Conservation (phyloP, 2,329 filamentous ascomycete genomes). For the Podosphaera leucotricha region DNA sequence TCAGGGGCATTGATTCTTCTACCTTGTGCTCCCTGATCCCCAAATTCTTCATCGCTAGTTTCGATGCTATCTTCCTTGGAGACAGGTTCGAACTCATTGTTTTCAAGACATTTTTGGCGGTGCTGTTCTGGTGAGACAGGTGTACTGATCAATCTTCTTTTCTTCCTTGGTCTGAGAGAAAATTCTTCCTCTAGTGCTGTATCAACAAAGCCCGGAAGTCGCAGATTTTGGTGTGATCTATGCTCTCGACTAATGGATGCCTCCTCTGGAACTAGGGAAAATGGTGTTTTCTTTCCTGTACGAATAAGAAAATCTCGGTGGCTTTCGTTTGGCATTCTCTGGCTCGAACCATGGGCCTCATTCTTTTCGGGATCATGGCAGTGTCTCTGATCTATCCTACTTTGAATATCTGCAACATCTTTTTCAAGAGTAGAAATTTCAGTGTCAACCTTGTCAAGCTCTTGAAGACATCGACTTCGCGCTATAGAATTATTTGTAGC, state of each 20-base stretch:
- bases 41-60: too few relatives aligned
- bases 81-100: slow-evolving; percentile 15
- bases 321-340: slow-evolving; percentile 53
- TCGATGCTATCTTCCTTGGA: slow-evolving; percentile 9
- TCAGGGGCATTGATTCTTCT: slow-evolving; percentile 15
- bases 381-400: slow-evolving; percentile 56
- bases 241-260: slow-evolving; percentile 25
- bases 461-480: slow-evolving; percentile 21
- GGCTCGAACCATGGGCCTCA: slow-evolving; percentile 24
- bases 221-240: slow-evolving; percentile 47
- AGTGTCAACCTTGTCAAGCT: slow-evolving; percentile 10
- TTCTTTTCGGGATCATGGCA: slow-evolving; percentile 24
- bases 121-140: slow-evolving; percentile 6
- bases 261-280: slow-evolving; percentile 43
- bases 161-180: slow-evolving; percentile 34
- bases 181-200: slow-evolving; percentile 27
- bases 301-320: slow-evolving; percentile 77
- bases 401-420: slow-evolving; percentile 60
- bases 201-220: slow-evolving; percentile 48
- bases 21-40: too few relatives aligned
- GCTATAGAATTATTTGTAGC: slow-evolving; percentile 26
- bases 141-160: slow-evolving; percentile 20
- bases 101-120: slow-evolving; percentile 13
- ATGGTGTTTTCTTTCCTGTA: slow-evolving; percentile 93
- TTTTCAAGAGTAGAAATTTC: slow-evolving; percentile 27